Conservation (phyloP, 2,329 filamentous ascomycete species). For the Zymoseptoria crescenta region DNA sequence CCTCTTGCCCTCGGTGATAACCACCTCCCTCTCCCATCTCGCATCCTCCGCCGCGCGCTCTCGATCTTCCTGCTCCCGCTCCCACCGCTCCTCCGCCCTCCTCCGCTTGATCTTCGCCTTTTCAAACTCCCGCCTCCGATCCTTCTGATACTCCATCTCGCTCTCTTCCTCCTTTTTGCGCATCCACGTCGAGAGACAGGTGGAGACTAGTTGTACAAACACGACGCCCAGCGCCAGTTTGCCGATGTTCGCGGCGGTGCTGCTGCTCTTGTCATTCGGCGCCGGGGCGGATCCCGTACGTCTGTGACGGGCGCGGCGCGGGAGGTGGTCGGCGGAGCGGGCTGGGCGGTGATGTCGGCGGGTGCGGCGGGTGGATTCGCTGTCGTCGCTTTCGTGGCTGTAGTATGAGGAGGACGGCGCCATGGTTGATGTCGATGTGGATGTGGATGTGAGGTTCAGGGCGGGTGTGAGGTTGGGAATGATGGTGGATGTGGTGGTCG, state of each 20-base stretch:
- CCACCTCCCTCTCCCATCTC: constrained; percentile 1
- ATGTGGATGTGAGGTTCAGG: background rate
- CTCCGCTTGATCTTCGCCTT: constrained; percentile 9
- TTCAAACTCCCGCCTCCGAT: constrained; percentile 8
- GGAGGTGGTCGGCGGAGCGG: background rate
- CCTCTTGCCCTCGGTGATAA: background rate
- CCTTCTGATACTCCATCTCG: constrained; percentile 3
- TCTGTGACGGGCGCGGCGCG: background rate
- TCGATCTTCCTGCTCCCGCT: constrained; percentile 5
- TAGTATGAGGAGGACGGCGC: background rate
- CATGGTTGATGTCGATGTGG: background rate
- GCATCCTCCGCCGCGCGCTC: constrained; percentile 1
- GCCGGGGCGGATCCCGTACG: background rate
- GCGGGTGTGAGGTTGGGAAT: no score
- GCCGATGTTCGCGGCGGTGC: constrained; percentile 3
- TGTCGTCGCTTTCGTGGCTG: background rate
- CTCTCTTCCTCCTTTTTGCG: constrained; percentile 10
- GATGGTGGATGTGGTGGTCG: no score
- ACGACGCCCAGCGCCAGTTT: constrained; percentile 10
- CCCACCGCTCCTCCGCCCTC: constrained; percentile 9
- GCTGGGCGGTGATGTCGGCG: background rate
- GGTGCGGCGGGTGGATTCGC: background rate
- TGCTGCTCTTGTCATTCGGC: constrained; percentile 1
- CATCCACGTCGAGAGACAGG: constrained; percentile 6
- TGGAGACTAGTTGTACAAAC: constrained; percentile 5